phyloP scores from a whole-genome alignment of 2,329 filamentous ascomycete species.

The Colletotrichum spinosum region DNA sequence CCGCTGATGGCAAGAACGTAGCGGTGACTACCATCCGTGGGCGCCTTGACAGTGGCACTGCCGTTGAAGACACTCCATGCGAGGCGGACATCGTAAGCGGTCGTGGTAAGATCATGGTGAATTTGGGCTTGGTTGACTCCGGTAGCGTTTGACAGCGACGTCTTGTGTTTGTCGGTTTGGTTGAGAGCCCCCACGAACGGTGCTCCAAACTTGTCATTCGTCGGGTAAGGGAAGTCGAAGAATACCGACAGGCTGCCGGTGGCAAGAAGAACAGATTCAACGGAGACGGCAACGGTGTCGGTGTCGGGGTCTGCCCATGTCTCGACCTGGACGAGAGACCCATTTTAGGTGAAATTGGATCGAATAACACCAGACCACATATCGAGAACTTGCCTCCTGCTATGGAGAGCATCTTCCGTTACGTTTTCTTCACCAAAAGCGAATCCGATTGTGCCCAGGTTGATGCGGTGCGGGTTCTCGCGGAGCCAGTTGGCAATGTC shows the following conservation, averaged over 20 bases:
- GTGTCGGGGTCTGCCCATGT: constrained; percentile 59
- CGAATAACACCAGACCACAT: constrained; percentile 59
- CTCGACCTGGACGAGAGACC: constrained; percentile 52
- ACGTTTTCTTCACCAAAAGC: constrained; percentile 54
- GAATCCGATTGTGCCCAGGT: constrained; percentile 60
- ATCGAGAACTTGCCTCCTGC: constrained; percentile 57
- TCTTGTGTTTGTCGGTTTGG: constrained; percentile 57
- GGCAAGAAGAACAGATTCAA: constrained; percentile 55
- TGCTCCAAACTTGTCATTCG: constrained; percentile 63
- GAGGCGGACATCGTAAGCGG: constrained; percentile 54
- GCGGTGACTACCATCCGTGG: constrained; percentile 52
- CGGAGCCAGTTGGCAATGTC: constrained; percentile 57
- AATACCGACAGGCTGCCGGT: constrained; percentile 56
- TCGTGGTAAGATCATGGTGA: constrained; percentile 55
- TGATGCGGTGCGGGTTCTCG: constrained; percentile 63
- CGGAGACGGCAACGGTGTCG: constrained; percentile 57
- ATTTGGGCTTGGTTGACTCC: constrained; percentile 49
- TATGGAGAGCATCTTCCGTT: constrained; percentile 52
- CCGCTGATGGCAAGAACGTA: constrained; percentile 51
- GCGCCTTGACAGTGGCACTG: constrained; percentile 47
- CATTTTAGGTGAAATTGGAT: constrained; percentile 57
- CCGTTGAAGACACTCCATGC: constrained; percentile 47
- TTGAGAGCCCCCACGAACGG: constrained; percentile 66
- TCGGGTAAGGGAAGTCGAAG: constrained; percentile 64
- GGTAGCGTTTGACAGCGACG: constrained; percentile 44